Evolutionary conservation across 768 basidiomycete species (phyloP), one percentile per base, ranked within the genome.

Genomic region (Lactifluus pinguis): DNA sequence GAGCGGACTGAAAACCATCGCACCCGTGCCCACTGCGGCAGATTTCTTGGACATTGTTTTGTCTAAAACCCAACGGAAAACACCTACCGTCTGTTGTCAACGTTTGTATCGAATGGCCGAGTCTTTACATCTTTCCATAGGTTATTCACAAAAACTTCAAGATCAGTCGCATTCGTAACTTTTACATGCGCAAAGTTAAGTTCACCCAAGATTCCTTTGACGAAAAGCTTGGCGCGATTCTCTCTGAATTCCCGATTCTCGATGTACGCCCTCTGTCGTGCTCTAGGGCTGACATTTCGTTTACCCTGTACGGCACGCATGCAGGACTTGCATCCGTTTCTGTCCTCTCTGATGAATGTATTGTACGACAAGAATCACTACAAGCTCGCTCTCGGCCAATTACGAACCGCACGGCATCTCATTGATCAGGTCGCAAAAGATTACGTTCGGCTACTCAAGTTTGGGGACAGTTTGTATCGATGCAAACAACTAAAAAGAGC

Each of bases 61-160:
- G 69, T 92, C 89, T 68, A 94, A 85, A 74, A 98, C 95, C 1
- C 95, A 97, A 77, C 79, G 95, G 69, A 98, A 98, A 79, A 98
- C 95, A 29, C 95, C 95, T 10, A 98, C 95, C 32, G 92, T 92
- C 67, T 63, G 80, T 65, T 32, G 52, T 15, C 57, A 25, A 21
- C 41, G 14, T 62, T n/a, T 44, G 11, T 4, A 34, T 30, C 11
- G n/a, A 25, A 32, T 49, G 19, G 6, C 42, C 0, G 8, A 36
- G 15, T 30, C 44, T 57, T 52, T 30, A 30, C 39, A 15, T 50
- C 14, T 7, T 0, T 21, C 25, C 14, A 42, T 65, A 92, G 91
- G 93, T 95, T 67, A 98, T 98, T 72, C 97, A 98, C 76, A 98
- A 97, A 80, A 98, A 98, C 79, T 98, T 97, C 80, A 98, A 99